These are phyloP conservation scores for Phaffia rhodozyma DNA, from an alignment of 1,284 basidiomycete species.

Conservation along the genomic window DNA sequence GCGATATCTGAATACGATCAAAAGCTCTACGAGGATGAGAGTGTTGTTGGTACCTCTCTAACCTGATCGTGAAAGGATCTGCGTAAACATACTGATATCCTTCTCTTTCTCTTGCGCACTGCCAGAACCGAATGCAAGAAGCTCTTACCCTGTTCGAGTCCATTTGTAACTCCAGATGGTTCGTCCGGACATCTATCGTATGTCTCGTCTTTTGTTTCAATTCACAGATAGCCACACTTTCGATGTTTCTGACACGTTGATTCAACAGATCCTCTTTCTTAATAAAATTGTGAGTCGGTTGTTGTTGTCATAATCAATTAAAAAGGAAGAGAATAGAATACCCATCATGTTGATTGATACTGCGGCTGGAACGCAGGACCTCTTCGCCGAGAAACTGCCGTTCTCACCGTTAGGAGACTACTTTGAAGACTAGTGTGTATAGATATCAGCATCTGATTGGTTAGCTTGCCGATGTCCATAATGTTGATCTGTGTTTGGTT, in stretches of 20 bases:
- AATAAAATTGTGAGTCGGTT: conserved; percentile 46
- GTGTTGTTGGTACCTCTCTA: conserved; percentile 38
- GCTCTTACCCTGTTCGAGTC: conserved; percentile 47
- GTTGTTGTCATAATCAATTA: no score
- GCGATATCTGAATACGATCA: conserved; percentile 70
- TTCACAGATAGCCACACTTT: conserved; percentile 47
- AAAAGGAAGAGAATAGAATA: conserved; percentile 18
- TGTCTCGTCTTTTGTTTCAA: conserved; percentile 28
- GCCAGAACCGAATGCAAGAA: conserved; percentile 71
- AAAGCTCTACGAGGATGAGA: conserved; percentile 77
- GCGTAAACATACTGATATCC: conserved; percentile 6
- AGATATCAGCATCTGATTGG: not conserved
- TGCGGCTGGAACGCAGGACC: conserved; percentile 39
- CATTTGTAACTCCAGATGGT: conserved; percentile 92
- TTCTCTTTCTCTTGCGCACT: no score
- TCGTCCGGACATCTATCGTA: conserved; percentile 76
- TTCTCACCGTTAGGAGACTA: conserved; percentile 74
- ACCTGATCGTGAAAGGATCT: not conserved
- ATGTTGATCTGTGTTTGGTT: no score
- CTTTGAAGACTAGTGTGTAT: conserved; percentile 54
- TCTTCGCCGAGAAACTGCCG: conserved; percentile 87
- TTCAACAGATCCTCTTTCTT: conserved; percentile 44
- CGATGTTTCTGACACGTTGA: conserved; percentile 42
- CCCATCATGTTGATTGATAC: conserved; percentile 42
- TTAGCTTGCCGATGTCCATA: no score